Percentiles rank a stretch among this genome's conserved stretches.
These are phyloP conservation scores for Pascua sp. DNA, from an alignment of 1,284 basidiomycete genomes.

Conservation along the genomic window DNA sequence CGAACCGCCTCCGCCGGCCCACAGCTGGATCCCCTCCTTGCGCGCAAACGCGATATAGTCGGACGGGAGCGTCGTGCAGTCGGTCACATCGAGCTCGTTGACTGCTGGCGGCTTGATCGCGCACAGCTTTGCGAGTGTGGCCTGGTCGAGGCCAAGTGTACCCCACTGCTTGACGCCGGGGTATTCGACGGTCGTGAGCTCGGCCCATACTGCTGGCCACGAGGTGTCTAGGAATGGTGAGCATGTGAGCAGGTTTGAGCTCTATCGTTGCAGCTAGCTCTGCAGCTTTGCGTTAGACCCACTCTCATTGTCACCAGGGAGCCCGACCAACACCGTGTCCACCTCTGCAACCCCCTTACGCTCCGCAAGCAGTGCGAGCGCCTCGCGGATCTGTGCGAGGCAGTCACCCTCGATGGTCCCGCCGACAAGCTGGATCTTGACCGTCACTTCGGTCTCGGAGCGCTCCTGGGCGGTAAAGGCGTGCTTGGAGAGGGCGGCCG, in stretches of 20 bases:
- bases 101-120: constrained; percentile 19
- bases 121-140: constrained; percentile 21
- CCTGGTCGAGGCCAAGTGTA: constrained; percentile 36
- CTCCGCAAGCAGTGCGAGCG: constrained; percentile 19
- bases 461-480: too few species aligned
- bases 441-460: constrained; percentile 45
- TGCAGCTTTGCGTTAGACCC: background rate
- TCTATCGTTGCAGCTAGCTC: background rate
- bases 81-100: constrained; percentile 47
- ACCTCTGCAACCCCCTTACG: constrained; percentile 29
- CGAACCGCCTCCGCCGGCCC: constrained; percentile 47
- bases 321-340: constrained; percentile 39
- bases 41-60: constrained; percentile 40
- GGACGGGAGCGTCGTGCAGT: constrained; percentile 44
- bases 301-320: constrained; percentile 22
- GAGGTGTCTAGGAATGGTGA: background rate
- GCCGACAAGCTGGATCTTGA: constrained; percentile 41
- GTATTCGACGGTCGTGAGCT: background rate
- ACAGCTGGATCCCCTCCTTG: constrained; percentile 38
- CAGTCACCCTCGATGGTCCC: background rate
- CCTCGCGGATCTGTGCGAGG: constrained; percentile 23
- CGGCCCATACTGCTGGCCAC: constrained; percentile 9
- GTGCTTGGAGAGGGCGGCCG: constrained; percentile 30
- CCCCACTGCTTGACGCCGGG: constrained; percentile 30
- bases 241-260: background rate